Base-by-base conservation (phyloP, 495 filamentous ascomycete genomes). In the Sporormia fimetaria region DNA sequence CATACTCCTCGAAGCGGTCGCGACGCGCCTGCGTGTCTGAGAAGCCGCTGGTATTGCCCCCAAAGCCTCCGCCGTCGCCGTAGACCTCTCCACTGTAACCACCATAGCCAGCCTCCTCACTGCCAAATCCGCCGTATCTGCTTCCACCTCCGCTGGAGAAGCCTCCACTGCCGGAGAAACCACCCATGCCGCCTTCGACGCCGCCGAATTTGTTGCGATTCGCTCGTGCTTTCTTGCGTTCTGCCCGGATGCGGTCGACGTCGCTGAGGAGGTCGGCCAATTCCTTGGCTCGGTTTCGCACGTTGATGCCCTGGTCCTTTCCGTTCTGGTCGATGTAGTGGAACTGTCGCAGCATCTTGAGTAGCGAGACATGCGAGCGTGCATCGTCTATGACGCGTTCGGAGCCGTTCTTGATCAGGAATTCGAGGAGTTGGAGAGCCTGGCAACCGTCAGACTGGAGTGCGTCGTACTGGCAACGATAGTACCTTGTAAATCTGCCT, bases 301-400 rank as follows among this genome's bases (percentile, higher is more conserved):
- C 90, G 56, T 99, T 99, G 56, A 96, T 76, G 48, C 90, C 90
- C 63, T 96, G 92, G 57, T 99, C 90, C 66, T 96, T 96, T 45
- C 90, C 92, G 58, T 95, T 96, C 57, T 69, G 69, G 52, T 96
- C 90, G 60, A 99, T 96, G 61, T 64, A 96, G 62, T 99, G 92
- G 63, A 99, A 99, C 57, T 99, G 90, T 38, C 90, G 82, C 26
- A 99, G 75, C 92, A 96, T 99, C 59, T 94, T 94, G 33, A 99
- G 69, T 18, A 95, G 75, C 14, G 86, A 88, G 57, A 96, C 72
- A 59, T 99, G 90, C 37, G 85, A 86, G 42, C 92, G 76, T 30
- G 88, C 92, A 63, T 99, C 92, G 65, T 99, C 90, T 45, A 99
- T 87, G 26, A 99, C 90, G 26, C 93, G 75, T 59, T 99, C 90